Evolutionary conservation across 176 grass and related monocot species (phyloP).

Genomic region (Eremochloa ophiuroides): DNA sequence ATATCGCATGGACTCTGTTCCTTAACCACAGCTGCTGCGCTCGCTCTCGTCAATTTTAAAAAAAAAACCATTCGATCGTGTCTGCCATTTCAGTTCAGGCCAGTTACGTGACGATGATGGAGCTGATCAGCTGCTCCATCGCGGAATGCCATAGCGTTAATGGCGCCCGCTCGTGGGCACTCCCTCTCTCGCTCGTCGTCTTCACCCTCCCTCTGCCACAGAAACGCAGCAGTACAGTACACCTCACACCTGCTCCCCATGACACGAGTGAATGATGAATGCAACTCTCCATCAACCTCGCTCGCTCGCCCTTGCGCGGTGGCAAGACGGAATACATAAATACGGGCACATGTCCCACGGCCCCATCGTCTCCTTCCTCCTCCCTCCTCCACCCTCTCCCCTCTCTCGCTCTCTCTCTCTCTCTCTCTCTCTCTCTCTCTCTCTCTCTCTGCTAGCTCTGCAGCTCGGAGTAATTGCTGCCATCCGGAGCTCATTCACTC

Average conservation of each 20-base stretch:
- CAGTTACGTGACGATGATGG: too few species aligned
- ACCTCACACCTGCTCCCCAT: constrained; percentile 3
- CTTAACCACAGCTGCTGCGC: too few species aligned
- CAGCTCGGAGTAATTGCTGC: not conserved
- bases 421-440: constrained; percentile 14
- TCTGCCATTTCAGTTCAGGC: too few species aligned
- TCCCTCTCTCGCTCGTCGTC: too few species aligned
- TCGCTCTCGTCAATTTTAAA: too few species aligned
- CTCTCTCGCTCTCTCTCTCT: not conserved
- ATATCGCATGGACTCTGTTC: too few species aligned
- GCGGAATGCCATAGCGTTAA: too few species aligned
- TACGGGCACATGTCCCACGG: constrained; percentile 38
- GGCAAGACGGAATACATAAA: constrained; percentile 21
- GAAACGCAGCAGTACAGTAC: not conserved
- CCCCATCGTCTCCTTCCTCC: not conserved
- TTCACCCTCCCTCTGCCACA: not conserved
- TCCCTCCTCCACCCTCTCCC: not conserved
- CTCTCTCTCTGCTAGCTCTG: not conserved
- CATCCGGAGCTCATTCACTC: not conserved
- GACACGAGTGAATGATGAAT: not conserved
- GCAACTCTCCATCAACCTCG: not conserved
- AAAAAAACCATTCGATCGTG: too few species aligned
- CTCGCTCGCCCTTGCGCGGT: not conserved
- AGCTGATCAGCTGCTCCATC: too few species aligned
- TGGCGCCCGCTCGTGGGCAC: too few species aligned